Conservation (phyloP, 331 rosid genomes). For the Dryas integrifolia region DNA sequence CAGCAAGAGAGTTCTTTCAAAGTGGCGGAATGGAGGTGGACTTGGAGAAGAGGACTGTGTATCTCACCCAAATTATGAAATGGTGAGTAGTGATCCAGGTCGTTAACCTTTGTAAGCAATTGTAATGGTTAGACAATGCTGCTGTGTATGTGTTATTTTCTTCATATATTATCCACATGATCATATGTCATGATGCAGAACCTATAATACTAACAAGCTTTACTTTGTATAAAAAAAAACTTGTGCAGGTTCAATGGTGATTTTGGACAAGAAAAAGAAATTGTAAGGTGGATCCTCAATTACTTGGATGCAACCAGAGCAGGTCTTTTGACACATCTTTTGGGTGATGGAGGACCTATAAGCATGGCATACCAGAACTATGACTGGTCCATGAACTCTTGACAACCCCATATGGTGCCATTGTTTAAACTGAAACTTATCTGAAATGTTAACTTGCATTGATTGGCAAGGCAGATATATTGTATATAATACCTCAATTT, state of each 20-base stretch:
- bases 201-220: background rate
- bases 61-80: constrained; percentile 64
- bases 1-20: constrained; percentile 76
- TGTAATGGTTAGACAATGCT: background rate
- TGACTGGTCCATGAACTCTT: constrained; percentile 68
- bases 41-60: constrained; percentile 74
- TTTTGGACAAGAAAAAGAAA: constrained; percentile 66
- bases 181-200: background rate
- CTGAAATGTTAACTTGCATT: constrained; percentile 5
- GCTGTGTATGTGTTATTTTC: too few relatives aligned
- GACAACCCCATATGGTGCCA: background rate
- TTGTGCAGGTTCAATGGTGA: constrained; percentile 62
- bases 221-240: background rate
- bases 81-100: constrained; percentile 45
- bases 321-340: constrained; percentile 78
- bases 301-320: constrained; percentile 79
- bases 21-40: constrained; percentile 70
- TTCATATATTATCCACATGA: background rate
- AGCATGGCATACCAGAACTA: constrained; percentile 55
- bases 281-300: constrained; percentile 59
- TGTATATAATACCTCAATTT: constrained; percentile 18
- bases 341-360: constrained; percentile 65
- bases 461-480: constrained; percentile 10
- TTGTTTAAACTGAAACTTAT: background rate
- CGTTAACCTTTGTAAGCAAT: background rate